Base-by-base conservation (phyloP, 2,329 filamentous ascomycete species). In the Neopestalotiopsis sp. region DNA sequence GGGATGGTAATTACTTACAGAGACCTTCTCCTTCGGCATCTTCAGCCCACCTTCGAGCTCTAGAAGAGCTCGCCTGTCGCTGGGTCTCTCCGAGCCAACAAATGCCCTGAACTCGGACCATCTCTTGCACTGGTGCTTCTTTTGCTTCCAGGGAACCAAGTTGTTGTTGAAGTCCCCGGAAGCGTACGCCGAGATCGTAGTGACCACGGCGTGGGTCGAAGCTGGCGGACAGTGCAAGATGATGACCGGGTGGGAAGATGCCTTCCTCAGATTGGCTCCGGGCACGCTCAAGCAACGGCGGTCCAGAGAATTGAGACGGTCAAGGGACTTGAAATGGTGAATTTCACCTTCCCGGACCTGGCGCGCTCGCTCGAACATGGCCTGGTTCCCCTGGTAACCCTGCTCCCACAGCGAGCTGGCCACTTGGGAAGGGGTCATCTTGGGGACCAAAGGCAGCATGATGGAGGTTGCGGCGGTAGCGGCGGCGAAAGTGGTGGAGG, bases 241-340 rank as follows among this genome's bases (percentile, higher is more conserved):
- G 58, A 81, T 79, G 63, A 79, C 78, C 0, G 80, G 80, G 70
- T 81, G 79, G 32, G 69, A 63, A 2, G 76, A 75, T 1, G 80
- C 78, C 0, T 28, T 30, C 2, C 1, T 1, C 0, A 53, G 67
- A 0, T 80, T 4, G 58, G 76, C 72, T 13, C 70, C 67, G 17
- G 63, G 68, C 6, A 65, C 32, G 10, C 76, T 69, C 42, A 78
- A 70, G 30, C 72, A 30, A 1, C 67, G 7, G 24, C 68, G 61
- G n/a, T 78, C 75, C 0, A 24, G 32, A 1, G 42, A 0, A 14
- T 30, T 67, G 71, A 78, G 76, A 2, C 66, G 2, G 1, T 69
- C 28, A 13, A 40, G 42, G 10, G 34, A 13, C 42, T 73, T 76
- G 14, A 81, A 72, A 67, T 75, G 79, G 59, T 76, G 78, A 45